These are phyloP conservation scores for Coprinopsis cinerea DNA, from an alignment of 768 basidiomycete genomes.

Conservation along the genomic window DNA sequence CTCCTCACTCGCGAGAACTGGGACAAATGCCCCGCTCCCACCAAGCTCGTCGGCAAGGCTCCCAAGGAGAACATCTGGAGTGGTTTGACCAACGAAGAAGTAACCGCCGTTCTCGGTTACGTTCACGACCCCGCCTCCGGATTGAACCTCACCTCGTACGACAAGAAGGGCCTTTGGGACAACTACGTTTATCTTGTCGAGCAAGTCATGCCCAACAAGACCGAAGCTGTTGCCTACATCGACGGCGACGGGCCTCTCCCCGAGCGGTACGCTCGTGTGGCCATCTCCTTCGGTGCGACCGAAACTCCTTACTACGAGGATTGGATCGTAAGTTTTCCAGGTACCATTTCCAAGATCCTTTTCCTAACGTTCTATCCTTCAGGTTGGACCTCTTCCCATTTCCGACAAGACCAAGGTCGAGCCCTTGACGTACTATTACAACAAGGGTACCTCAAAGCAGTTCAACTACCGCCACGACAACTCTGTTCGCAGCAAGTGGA, in stretches of 20 bases:
- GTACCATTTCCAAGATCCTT: not conserved
- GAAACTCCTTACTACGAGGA: slow-evolving; percentile 4
- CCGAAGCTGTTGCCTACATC: not conserved
- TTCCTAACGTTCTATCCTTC: not conserved
- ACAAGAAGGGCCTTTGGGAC: slow-evolving; percentile 4
- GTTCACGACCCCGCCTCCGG: slow-evolving; percentile 1
- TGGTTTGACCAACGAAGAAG: slow-evolving; percentile 1
- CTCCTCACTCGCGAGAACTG: not conserved
- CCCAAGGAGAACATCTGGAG: slow-evolving; percentile 5
- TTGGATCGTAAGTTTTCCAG: not conserved
- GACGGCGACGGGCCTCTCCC: slow-evolving; percentile 2
- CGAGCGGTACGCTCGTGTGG: slow-evolving; percentile 4
- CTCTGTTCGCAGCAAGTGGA: not conserved
- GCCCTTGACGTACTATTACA: slow-evolving; percentile 7
- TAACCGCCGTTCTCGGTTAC: not conserved
- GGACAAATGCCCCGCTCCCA: not conserved
- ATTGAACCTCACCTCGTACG: slow-evolving; percentile 4
- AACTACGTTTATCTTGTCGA: slow-evolving; percentile 6
- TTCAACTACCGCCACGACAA: slow-evolving; percentile 3
- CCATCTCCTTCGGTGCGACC: slow-evolving; percentile 2
- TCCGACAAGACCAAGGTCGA: not conserved
- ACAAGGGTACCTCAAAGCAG: slow-evolving; percentile 6
- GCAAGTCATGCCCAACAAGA: slow-evolving; percentile 5
- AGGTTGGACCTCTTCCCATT: slow-evolving; percentile 3
- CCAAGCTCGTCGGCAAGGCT: not conserved